phyloP scores from a whole-genome alignment of 2,329 filamentous ascomycete species.

The Zymoseptoria passerinii region DNA sequence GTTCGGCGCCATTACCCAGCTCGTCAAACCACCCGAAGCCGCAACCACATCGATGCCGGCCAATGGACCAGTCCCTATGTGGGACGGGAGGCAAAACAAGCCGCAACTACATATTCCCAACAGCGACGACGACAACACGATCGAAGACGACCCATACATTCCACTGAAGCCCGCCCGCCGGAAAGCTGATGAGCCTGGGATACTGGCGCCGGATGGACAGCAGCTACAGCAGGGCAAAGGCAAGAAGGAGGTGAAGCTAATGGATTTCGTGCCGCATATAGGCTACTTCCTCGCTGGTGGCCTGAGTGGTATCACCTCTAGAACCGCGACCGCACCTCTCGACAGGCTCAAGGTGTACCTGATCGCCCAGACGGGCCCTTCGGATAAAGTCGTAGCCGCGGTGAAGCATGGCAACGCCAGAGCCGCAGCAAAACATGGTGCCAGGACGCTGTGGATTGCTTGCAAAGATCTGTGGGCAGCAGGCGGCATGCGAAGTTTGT shows the following conservation, averaged over 20 bases:
- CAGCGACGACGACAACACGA: slow-evolving; percentile 11
- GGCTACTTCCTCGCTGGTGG: slow-evolving; percentile 97
- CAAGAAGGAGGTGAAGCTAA: slow-evolving; percentile 39
- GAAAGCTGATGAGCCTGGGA: slow-evolving; percentile 16
- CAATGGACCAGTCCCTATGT: slow-evolving; percentile 14
- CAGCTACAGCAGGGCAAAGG: slow-evolving; percentile 16
- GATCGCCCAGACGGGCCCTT: slow-evolving; percentile 73
- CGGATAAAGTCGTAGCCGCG: slow-evolving; percentile 53
- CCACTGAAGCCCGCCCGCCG: slow-evolving; percentile 28
- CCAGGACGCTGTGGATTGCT: slow-evolving; percentile 63
- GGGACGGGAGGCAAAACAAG: slow-evolving; percentile 15
- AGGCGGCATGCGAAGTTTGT: slow-evolving; percentile 80
- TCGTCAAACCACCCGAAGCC: slow-evolving; percentile 20
- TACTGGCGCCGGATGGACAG: slow-evolving; percentile 2
- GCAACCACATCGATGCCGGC: slow-evolving; percentile 5
- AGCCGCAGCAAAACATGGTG: slow-evolving; percentile 56
- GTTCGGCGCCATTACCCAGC: slow-evolving; percentile 65
- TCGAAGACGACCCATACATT: slow-evolving; percentile 27
- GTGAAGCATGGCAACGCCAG: slow-evolving; percentile 62
- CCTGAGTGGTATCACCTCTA: slow-evolving; percentile 85
- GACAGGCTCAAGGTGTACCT: slow-evolving; percentile 96
- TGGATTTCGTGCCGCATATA: slow-evolving; percentile 66
- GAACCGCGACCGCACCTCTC: slow-evolving; percentile 89
- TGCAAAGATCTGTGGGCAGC: slow-evolving; percentile 72
- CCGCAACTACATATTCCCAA: slow-evolving; percentile 8